Base-by-base conservation (phyloP, 306 rosid genomes). In the Trichosanthes cucumerina region DNA sequence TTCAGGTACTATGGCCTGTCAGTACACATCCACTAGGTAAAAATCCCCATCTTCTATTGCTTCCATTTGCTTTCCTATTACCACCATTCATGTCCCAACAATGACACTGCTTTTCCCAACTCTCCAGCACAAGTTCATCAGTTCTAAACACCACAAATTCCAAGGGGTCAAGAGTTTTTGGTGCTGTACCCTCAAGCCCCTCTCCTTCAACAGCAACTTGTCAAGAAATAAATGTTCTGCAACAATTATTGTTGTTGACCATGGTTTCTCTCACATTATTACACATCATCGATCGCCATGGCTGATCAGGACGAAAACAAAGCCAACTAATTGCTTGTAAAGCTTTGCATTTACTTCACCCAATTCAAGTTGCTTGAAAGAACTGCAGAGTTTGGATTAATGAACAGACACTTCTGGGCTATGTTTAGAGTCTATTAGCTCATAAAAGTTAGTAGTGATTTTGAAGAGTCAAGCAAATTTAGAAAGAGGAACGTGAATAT, bases 141-240 rank as follows among this genome's bases (percentile, higher is more conserved):
- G 33, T 79, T 34, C 56, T 79, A 13, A 66, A 79, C 76, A 79
- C 77, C 43, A 79, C 77, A 21, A 66, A 66, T 38, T 79, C 75
- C 8, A 79, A 46, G 38, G 81, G 81, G 1, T 79, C 81, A 11
- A 66, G 65, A 49, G 81, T 79, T 36, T 79, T 63, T 46, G 81
- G 81, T 7, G 81, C 76, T 28, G 81, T 79, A 21, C 81, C 81
- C 16, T 64, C 81, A 52, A 79, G 46, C 33, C 81, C 81, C 9
- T 49, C 81, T 64, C 26, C 76, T 23, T 79, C 81, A 12, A 44
- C 81, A 64, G 75, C 81, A 34, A 26, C 59, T 16, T 26, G 59
- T 73, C 21, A 28, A 28, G 60, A 26, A 49, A 49, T 49, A 26
- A 73, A 68, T 21, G 46, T 68, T 41, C 7, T 41, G 26, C 60